Conservation (phyloP, 2,329 filamentous ascomycete genomes). For the Alternaria ventricosa region DNA sequence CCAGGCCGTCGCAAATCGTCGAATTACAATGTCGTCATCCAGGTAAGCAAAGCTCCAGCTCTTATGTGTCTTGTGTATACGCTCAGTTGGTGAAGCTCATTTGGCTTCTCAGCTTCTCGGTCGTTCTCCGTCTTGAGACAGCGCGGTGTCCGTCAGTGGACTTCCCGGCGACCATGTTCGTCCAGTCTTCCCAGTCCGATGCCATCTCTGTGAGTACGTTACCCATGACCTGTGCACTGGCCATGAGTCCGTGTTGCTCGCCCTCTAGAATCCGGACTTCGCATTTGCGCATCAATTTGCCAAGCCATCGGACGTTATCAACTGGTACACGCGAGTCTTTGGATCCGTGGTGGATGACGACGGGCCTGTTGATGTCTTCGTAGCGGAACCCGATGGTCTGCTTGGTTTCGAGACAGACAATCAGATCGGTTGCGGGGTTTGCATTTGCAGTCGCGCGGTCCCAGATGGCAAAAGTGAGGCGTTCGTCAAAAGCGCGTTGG, state of each 20-base stretch:
- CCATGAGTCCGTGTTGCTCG: conserved; percentile 96
- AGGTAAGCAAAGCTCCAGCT: background rate
- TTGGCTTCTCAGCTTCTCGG: conserved; percentile 23
- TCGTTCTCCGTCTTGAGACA: conserved; percentile 21
- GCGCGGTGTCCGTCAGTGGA: conserved; percentile 12
- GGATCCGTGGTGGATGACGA: conserved; percentile 93
- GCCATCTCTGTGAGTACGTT: conserved; percentile 93
- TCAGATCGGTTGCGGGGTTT: conserved; percentile 90
- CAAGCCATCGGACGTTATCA: conserved; percentile 94
- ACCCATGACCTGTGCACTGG: conserved; percentile 90
- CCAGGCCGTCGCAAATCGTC: background rate
- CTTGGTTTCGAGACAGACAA: conserved; percentile 89
- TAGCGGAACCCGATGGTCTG: conserved; percentile 96
- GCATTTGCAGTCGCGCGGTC: conserved; percentile 87
- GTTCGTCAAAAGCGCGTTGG: conserved; percentile 77
- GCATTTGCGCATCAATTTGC: conserved; percentile 89
- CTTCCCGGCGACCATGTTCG: conserved; percentile 31
- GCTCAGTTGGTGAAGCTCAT: conserved; percentile 13
- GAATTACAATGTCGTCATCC: background rate
- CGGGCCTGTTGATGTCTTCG: conserved; percentile 88
- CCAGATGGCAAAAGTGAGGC: conserved; percentile 94
- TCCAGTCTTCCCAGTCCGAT: conserved; percentile 74
- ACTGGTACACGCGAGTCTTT: conserved; percentile 90
- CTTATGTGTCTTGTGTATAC: background rate
- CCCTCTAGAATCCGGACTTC: conserved; percentile 90